Conservation (phyloP, 1,284 basidiomycete species). For the Irpex rosettiformis region DNA sequence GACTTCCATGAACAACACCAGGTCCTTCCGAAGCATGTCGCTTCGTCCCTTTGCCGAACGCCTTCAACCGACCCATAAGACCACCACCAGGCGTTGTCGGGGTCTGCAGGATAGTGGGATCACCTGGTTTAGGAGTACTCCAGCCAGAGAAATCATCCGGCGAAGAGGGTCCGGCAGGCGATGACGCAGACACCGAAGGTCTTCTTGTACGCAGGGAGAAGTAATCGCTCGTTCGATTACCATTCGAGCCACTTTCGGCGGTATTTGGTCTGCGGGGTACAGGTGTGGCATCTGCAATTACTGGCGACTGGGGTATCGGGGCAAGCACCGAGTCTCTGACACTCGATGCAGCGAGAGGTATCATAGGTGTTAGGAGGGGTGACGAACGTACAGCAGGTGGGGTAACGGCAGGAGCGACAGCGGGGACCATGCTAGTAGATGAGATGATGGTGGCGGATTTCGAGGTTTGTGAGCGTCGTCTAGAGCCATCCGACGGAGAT, state of each 20-base stretch:
- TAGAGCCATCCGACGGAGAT: conserved; percentile 30
- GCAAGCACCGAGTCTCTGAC: conserved; percentile 26
- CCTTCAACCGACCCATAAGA: conserved; percentile 78
- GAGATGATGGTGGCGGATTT: conserved; percentile 40
- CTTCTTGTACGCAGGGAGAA: conserved; percentile 44
- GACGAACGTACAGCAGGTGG: conserved; percentile 39
- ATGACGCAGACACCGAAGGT: conserved; percentile 36
- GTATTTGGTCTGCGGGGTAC: conserved; percentile 24
- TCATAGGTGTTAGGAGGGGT: conserved; percentile 55
- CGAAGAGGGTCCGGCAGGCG: conserved; percentile 19
- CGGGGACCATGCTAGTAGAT: conserved; percentile 63
- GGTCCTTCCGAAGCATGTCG: conserved; percentile 41
- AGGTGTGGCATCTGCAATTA: conserved; percentile 28
- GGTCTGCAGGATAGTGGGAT: background rate
- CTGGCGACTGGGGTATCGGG: conserved; percentile 35
- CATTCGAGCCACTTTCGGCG: conserved; percentile 14
- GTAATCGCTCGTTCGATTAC: conserved; percentile 42
- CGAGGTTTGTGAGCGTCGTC: conserved; percentile 6
- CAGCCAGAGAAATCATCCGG: conserved; percentile 55
- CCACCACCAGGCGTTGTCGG: conserved; percentile 35
- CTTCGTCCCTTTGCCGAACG: conserved; percentile 59
- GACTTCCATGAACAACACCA: conserved; percentile 22
- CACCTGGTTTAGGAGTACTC: conserved; percentile 29
- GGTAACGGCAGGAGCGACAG: conserved; percentile 48
- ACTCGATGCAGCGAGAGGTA: conserved; percentile 39